A percentile compares a stretch with the other conserved stretches of the same genome.
Conservation (phyloP, 192 early-diverging fungal species). For the Coemansia sp. region DNA sequence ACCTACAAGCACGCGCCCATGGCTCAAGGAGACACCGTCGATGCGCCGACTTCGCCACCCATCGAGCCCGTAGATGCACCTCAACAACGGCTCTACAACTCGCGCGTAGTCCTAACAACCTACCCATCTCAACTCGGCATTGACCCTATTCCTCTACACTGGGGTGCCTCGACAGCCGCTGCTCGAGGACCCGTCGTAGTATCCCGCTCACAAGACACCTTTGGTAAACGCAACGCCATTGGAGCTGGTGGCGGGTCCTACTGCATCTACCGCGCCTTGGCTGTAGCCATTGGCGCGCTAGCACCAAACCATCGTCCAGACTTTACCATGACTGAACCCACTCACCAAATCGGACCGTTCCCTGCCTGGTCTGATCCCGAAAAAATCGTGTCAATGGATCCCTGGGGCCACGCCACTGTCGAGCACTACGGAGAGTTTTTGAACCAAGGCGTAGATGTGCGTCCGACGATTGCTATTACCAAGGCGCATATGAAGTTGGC, state of each 20-base stretch:
- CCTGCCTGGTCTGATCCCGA: constrained; percentile 77
- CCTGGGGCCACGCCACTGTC: constrained; percentile 82
- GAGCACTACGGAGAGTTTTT: constrained; percentile 64
- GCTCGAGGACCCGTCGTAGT: constrained; percentile 84
- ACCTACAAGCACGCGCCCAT: constrained; percentile 1
- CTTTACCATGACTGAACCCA: constrained; percentile 84
- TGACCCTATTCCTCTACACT: constrained; percentile 72
- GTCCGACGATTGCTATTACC: constrained; percentile 91
- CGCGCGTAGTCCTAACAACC: constrained; percentile 68
- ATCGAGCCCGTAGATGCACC: constrained; percentile 4
- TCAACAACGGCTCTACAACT: constrained; percentile 53
- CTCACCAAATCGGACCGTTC: constrained; percentile 76
- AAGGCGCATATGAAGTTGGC: constrained; percentile 94
- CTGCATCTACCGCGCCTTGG: constrained; percentile 87
- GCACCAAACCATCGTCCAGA: constrained; percentile 83
- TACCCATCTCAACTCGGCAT: constrained; percentile 70
- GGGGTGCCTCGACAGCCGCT: constrained; percentile 73
- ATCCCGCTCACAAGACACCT: constrained; percentile 70
- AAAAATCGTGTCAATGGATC: constrained; percentile 93
- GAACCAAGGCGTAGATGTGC: constrained; percentile 73
- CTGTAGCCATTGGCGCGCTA: constrained; percentile 87
- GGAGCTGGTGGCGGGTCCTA: constrained; percentile 93
- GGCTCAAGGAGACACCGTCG: constrained; percentile 5
- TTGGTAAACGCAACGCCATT: constrained; percentile 90
- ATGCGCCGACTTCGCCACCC: neutral